A percentile compares a stretch with the other conserved stretches of the same genome.
Evolutionary conservation across 352 stramenopile genomes (phyloP).

Genomic region (Phytopythium oedochilum): DNA sequence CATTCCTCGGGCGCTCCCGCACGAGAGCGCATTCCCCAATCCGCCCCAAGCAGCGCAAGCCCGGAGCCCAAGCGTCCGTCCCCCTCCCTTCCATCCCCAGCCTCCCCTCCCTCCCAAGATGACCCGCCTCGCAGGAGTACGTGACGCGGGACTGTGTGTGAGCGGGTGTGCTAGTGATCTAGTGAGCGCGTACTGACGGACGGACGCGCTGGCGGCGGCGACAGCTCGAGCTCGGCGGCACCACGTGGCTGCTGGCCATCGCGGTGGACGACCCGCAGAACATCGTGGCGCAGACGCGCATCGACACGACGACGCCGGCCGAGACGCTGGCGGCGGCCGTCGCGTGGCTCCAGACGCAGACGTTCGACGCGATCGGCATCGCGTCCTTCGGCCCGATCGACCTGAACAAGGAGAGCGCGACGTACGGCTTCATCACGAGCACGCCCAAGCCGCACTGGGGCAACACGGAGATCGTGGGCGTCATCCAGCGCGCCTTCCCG

Average conservation of each 20-base stretch:
- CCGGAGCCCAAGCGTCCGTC: background rate
- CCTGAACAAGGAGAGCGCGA: slow-evolving; percentile 67
- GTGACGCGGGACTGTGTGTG: too few species aligned
- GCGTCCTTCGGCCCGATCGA: slow-evolving; percentile 94
- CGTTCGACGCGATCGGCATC: slow-evolving; percentile 88
- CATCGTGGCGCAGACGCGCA: slow-evolving; percentile 78
- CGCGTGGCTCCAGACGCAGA: slow-evolving; percentile 78
- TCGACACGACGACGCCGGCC: slow-evolving; percentile 83
- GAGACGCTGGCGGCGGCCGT: slow-evolving; percentile 80
- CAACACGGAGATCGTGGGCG: slow-evolving; percentile 72
- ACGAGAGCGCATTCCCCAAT: slow-evolving; percentile 1
- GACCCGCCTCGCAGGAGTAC: slow-evolving; percentile 25
- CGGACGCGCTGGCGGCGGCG: too few species aligned
- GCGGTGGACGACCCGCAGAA: slow-evolving; percentile 84
- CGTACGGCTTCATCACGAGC: slow-evolving; percentile 94
- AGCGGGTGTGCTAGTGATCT: too few species aligned
- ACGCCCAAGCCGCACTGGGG: slow-evolving; percentile 94
- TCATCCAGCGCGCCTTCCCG: slow-evolving; percentile 73
- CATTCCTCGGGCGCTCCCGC: too few species aligned
- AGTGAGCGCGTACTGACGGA: background rate
- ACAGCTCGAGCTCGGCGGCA: slow-evolving; percentile 93
- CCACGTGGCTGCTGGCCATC: slow-evolving; percentile 92
- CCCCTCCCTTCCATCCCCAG: background rate
- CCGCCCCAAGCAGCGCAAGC: slow-evolving; percentile 5
- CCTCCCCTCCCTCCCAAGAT: slow-evolving; percentile 9